Evolutionary conservation across 2,329 filamentous ascomycete species (phyloP).

Genomic region (Alternaria metachromatica): DNA sequence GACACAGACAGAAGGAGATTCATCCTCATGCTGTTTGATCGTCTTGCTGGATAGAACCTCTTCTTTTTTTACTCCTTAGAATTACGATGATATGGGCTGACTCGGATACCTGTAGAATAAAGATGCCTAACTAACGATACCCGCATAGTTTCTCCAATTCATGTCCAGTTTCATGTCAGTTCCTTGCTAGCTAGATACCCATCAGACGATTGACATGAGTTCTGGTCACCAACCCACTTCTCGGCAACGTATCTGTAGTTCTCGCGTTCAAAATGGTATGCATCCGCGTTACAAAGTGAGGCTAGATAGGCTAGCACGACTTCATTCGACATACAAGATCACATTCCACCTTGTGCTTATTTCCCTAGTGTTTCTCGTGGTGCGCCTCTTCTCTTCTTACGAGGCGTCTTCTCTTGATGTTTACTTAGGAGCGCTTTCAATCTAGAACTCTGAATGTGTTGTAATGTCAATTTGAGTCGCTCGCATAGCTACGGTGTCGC

Average conservation of each 20-base stretch:
- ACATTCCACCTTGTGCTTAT: neutral
- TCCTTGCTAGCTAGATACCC: slow-evolving; percentile 11
- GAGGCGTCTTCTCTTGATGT: neutral
- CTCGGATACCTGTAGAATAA: neutral
- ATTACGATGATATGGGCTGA: neutral
- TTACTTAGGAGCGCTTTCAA: neutral
- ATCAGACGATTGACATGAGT: neutral
- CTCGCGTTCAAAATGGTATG: neutral
- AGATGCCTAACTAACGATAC: neutral
- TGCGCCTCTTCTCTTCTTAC: neutral
- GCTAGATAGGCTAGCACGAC: neutral
- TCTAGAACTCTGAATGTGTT: neutral
- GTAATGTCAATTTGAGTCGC: neutral
- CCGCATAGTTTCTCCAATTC: neutral
- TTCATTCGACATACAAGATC: neutral
- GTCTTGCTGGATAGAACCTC: neutral
- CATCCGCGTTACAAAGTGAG: neutral
- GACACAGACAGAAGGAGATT: slow-evolving; percentile 17
- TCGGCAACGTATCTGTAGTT: neutral
- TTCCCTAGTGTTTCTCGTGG: neutral
- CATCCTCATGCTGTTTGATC: slow-evolving; percentile 14
- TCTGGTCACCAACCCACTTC: neutral
- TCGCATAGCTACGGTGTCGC: neutral
- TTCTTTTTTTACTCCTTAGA: neutral
- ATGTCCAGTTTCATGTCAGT: neutral